These are phyloP conservation scores for Odontarrhena argentea DNA, from an alignment of 345 rosid species.

Conservation along the genomic window DNA sequence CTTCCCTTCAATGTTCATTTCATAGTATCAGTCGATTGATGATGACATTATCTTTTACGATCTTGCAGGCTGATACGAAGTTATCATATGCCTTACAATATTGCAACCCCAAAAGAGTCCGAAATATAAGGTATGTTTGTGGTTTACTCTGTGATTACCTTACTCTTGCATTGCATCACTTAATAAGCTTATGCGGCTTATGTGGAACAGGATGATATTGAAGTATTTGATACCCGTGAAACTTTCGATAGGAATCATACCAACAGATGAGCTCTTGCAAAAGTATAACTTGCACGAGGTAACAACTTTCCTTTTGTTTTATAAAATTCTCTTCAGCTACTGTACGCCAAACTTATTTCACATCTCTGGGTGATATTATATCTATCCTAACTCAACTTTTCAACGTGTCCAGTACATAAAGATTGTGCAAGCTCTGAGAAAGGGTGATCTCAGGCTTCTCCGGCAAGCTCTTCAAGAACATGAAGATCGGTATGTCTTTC, in stretches of 20 bases:
- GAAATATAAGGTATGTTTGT: conserved; percentile 74
- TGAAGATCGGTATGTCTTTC: conserved; percentile 67
- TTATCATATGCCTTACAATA: conserved; percentile 81
- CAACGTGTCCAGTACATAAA: conserved; percentile 62
- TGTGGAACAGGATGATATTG: conserved; percentile 75
- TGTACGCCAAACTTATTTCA: background rate
- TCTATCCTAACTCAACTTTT: conserved; percentile 25
- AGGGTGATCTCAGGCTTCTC: conserved; percentile 90
- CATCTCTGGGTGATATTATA: background rate
- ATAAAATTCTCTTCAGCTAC: conserved; percentile 1
- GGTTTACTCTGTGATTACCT: conserved; percentile 13
- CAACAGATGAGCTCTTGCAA: conserved; percentile 62
- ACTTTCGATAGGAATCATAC: conserved; percentile 87
- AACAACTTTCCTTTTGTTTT: conserved; percentile 25
- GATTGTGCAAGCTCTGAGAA: conserved; percentile 65
- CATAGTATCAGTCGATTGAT: background rate
- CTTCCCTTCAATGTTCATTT: background rate
- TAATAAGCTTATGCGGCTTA: conserved; percentile 23
- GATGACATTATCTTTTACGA: conserved; percentile 5
- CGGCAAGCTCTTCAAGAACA: conserved; percentile 84
- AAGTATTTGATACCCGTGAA: conserved; percentile 94
- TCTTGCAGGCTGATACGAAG: conserved; percentile 87
- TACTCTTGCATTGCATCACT: conserved; percentile 5
- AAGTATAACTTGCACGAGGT: conserved; percentile 82
- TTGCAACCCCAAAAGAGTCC: conserved; percentile 69